Evolutionary conservation across 345 rosid genomes (phyloP), one percentile per base, ranked within the genome.

Genomic region (Syzygium jambos): DNA sequence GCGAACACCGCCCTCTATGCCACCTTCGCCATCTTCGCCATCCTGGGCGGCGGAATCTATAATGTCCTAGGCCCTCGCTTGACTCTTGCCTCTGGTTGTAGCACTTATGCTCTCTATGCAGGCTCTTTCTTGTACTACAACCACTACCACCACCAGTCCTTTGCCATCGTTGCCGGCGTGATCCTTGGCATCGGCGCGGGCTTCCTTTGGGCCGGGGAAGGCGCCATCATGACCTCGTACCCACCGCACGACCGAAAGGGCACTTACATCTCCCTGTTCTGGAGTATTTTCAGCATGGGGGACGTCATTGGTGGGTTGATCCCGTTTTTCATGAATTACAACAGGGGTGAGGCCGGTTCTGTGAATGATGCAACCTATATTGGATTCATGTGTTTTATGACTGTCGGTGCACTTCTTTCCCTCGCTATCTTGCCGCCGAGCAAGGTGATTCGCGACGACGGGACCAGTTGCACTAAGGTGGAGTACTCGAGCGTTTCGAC

Each of bases 151-250:
- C 91, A 92, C 19, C 95, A 95, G 88, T 85, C 89, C 56, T 93
- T 95, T 17, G 94, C 85, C 25, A 86, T 94, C 56, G 90, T 80
- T 21, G 95, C 95, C 8, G 96, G 98, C 2, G 96, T 90, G 4
- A 56, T 94, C 12, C 96, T 97, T 10, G 99, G 99, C 3, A 57
- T 95, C 52, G 98, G 98, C 4, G 98, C 99, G 0, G 98, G 99
- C 2, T 96, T 97, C 38, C 90, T 97, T 2, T 97, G 99, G 98
- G 98, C 99, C 2, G 98, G 96, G 0, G 93, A 97, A 86, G 98
- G 98, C 1, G 98, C 99, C 16, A 97, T 97, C 87, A 97, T 95
- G 98, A 96, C 98, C 29, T 89, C 98, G 8, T 97, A 95, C 86
- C 99, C 98, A 30, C 98, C 97, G 0, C 93, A 97, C 0, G 82